Evolutionary conservation across 805 yeast species (phyloP), one percentile per base, ranked within the genome.

Genomic region (Yarrowia phangngaensis): DNA sequence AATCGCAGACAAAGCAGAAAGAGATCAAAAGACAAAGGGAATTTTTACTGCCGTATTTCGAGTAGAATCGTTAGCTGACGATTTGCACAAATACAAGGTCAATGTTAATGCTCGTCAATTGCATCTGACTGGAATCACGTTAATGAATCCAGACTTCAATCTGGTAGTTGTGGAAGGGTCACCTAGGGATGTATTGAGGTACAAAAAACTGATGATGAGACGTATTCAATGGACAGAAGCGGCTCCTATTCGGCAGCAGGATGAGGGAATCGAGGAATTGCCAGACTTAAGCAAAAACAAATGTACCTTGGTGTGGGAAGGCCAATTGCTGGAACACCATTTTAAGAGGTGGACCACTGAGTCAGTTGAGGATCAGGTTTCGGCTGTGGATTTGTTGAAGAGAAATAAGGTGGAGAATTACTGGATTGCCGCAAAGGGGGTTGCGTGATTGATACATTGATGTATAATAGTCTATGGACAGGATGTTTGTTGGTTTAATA

Each of bases 71-170:
- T 63, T 85, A 9, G 67, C 69, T 1, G 80, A 81, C 61, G 82
- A 84, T 0, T 79, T 80, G 53, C 84, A 85, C 55, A 66, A 75
- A 35, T 88, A 70, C 64, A 84, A 88, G 59, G 73, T 89, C 6
- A 89, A 86, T 58, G 76, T 75, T 53, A 87, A 87, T 62, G 95
- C 95, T 1, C 78, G 78, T 54, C 90, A 90, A 60, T 61, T 78
- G 38, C 74, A 69, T 2, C 64, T 89, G 19, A 70, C 69, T 2
- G 99, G 98, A 0, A 69, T 78, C 19, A 55, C 64, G 4, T 49
- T 70, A 4, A 46, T 61, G 32, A 54, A 57, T 24, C 56, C 62
- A 1, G 47, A 51, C 6, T 73, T 77, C 53, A 76, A 76, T 29
- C 58, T 89, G 30, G 72, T 90, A 0, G 69, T 90, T 2, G 82